Evolutionary conservation across 768 basidiomycete species (phyloP), one percentile per base, ranked within the genome.

Genomic region (Boletus sp.): DNA sequence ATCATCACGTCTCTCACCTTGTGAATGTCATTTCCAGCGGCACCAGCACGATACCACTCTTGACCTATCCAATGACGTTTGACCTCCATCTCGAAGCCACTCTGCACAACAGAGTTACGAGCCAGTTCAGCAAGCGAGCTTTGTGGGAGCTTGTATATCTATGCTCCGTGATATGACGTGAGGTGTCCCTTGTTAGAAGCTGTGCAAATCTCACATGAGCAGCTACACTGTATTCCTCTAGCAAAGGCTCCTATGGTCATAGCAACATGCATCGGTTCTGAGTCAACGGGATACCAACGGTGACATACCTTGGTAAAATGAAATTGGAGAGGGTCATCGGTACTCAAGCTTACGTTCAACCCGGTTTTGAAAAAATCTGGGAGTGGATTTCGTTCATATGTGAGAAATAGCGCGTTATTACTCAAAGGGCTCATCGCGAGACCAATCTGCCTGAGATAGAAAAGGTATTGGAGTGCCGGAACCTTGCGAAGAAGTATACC

Each of bases 401-500:
- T 88, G 66, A 99, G 76, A 77, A 99, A 99, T 35, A 99, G 75
- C 1, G 97, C 94, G 61, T 99, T 99, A 69, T 99, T 99, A 72
- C 93, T 97, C 43, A 99, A 73, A 3, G 97, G 97, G 65, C 92
- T 94, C 97, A 99, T 99, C 2, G 97, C 97, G 17, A 99, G 82
- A 30, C 97, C 96, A 58, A 98, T 98, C 74, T 98, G 97, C 73
- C 93, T 95, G 59, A 99, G 79, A 70, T 98, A 99, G 74, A 94
- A 99, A 14, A 99, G 82, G 68, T 99, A 99, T 66, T 96, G 93
- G 43, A 99, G 74, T 1, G 95, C 95, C 0, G 97, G 97, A 6
- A 99, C 96, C 72, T 99, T 99, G 54, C 97, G 88, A 9, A 99
- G 81, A 19, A 98, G 78, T 70, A 99, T 99, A n/a, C 97, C 97